Evolutionary conservation across 116 monocot genomes (phyloP).

Genomic region (Zostera marina): DNA sequence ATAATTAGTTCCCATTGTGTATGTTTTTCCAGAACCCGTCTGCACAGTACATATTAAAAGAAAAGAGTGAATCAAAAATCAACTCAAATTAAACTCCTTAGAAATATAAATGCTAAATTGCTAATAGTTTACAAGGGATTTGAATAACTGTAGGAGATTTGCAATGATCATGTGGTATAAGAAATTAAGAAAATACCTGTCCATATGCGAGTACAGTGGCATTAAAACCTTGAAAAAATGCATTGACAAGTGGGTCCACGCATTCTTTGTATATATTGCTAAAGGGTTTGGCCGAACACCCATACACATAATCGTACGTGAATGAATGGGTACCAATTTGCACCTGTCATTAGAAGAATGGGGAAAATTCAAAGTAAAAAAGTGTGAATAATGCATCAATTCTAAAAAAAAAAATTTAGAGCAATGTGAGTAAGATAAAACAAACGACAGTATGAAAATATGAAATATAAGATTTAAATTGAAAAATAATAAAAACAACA

Average conservation of each 20-base stretch:
- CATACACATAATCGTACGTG: conserved; percentile 87
- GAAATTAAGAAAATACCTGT: conserved; percentile 37
- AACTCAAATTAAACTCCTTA: neutral
- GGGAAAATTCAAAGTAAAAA: neutral
- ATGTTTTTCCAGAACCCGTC: conserved; percentile 99
- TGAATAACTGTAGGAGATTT: neutral
- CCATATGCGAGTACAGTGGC: conserved; percentile 96
- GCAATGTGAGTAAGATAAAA: conserved; percentile 1
- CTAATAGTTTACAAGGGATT: neutral
- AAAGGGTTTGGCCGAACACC: conserved; percentile 30
- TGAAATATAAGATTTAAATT: neutral
- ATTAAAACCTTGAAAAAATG: conserved; percentile 81
- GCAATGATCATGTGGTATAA: neutral
- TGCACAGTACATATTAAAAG: conserved; percentile 14
- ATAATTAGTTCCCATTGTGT: conserved; percentile 96
- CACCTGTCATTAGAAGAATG: conserved; percentile 22
- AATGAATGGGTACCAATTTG: conserved; percentile 82
- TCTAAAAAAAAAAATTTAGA: neutral
- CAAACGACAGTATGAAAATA: neutral
- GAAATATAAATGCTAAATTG: neutral
- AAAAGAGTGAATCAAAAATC: conserved; percentile 3
- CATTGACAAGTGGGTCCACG: conserved; percentile 59
- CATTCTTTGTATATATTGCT: conserved; percentile 55
- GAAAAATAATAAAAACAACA: neutral
- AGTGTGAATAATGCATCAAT: neutral